Base-by-base conservation (phyloP, 306 rosid species). In the Ormosia emarginata region DNA sequence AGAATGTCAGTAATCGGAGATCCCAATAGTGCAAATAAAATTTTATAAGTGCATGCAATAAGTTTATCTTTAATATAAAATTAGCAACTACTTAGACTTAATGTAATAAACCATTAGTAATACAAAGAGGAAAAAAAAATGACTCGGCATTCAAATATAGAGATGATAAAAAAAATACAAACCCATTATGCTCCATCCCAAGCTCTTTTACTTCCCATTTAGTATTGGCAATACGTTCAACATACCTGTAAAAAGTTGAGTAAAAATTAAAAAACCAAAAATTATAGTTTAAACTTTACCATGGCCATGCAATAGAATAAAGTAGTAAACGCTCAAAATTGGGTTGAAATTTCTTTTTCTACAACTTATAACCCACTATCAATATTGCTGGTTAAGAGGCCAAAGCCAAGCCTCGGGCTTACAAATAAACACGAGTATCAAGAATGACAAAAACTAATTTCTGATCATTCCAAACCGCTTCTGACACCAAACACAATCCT, bases 131-230 rank as follows among this genome's bases (percentile, higher is more conserved):
- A 39, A 52, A 46, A 84, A 75, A 17, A 7, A 87, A 17, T 46
- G 7, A 40, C 6, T 65, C 69, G 46, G 83, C 24, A 58, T 14
- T 49, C 53, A 68, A 82, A 71, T 47, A 75, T 65, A 52, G 67
- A 78, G 78, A 71, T 5, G 66, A 73, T 65, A 36, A 11, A 63
- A 63, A 89, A 75, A 76, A 79, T 82, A 88, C 97, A 82, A 50
- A 96, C 99, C 98, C 97, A 68, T 96, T 95, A 90, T 95, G 99
- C 85, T 95, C 99, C 55, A 95, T 82, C 50, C 99, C 99, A 81
- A 95, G 98, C 78, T 93, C 99, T 85, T 87, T 95, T 71, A 95
- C 90, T 87, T 95, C 99, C 99, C 99, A 95, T 80, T 91, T 95
- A 82, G 94, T 89, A 87, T 90, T 95, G 53, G 98, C 90, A 79